Evolutionary conservation across 805 yeast genomes (phyloP), one percentile per base, ranked within the genome.

Genomic region (Suhomyces canberraensis): DNA sequence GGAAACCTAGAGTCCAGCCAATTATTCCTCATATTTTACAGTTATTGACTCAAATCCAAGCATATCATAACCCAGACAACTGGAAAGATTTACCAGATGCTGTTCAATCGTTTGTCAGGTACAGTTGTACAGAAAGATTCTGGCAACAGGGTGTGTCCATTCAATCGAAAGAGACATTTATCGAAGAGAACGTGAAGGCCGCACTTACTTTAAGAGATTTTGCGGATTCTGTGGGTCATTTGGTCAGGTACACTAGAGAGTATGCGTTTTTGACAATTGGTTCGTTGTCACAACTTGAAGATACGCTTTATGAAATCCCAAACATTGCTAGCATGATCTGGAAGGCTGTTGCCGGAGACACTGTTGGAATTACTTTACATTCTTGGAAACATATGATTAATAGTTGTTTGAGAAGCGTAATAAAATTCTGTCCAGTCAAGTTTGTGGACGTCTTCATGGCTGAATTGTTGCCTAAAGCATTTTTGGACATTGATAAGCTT

Each of bases 101-200:
- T 39, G 98, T 93, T 1, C 96, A 87, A 57, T 73, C 91, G 1
- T 91, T 95, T 67, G 96, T 91, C n/a, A 76, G 77, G 46, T 83
- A 87, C 50, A 83, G 95, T 42, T 84, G 95, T 33, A 79, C 82
- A 56, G 99, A 93, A 64, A 72, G 98, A 51, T 93, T 93, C 58
- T 93, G 99, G 99, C 98, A 95, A 55, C 95, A 89, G 42, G 98
- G 98, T 13, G 95, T 95, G 16, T 86, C 96, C 1, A 84, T 86
- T 40, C 95, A 93, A 61, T 81, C 95, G 2, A 84, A 87, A 51
- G 98, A 93, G 56, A 89, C 93, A 22, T 95, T 93, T 48, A 82
- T 93, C 45, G 95, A 86, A 55, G 98, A 93, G 55, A 89, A 81
- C 51, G 95, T 87, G 40, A 88, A 84, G 55, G 98, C 98, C 0